Percentiles rank a stretch among this genome's conserved stretches.
Conservation (phyloP, 352 stramenopile species). For the Phytophthora hibernalis region DNA sequence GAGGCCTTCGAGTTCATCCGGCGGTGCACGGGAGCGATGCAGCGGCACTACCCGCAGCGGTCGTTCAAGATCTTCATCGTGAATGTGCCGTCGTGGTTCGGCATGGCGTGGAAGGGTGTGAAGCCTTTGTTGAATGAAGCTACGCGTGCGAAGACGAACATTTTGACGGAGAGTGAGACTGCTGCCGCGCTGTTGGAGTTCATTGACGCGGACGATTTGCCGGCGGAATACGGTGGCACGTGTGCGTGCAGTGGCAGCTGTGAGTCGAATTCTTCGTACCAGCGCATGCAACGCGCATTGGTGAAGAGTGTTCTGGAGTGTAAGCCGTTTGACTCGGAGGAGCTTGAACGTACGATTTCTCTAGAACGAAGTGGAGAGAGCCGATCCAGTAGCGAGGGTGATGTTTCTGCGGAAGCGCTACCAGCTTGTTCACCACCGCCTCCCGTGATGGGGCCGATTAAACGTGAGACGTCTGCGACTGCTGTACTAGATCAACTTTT, state of each 20-base stretch:
- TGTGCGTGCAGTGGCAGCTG: constrained; percentile 75
- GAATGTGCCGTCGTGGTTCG: constrained; percentile 93
- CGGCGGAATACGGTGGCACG: constrained; percentile 72
- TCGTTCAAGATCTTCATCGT: constrained; percentile 94
- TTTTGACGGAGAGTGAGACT: constrained; percentile 77
- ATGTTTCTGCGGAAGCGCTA: constrained; percentile 11
- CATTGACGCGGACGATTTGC: constrained; percentile 73
- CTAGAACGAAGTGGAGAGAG: constrained; percentile 20
- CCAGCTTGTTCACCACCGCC: constrained; percentile 7
- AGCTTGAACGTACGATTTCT: constrained; percentile 34
- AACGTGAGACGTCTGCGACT: constrained; percentile 32
- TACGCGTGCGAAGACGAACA: constrained; percentile 89
- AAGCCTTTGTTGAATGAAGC: constrained; percentile 89
- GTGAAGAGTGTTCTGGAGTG: constrained; percentile 61
- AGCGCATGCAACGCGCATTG: constrained; percentile 58
- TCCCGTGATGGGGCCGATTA: constrained; percentile 24
- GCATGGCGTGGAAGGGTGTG: constrained; percentile 91
- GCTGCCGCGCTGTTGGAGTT: constrained; percentile 54
- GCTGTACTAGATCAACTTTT: constrained; percentile 34
- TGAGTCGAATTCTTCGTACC: constrained; percentile 71
- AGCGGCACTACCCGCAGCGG: constrained; percentile 88
- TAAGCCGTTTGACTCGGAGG: constrained; percentile 54
- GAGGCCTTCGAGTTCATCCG: constrained; percentile 88
- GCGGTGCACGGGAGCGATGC: constrained; percentile 83
- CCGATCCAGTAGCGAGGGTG: constrained; percentile 6